Evolutionary conservation across 805 yeast species (phyloP).

Genomic region (Zygoascus flipseniorum): DNA sequence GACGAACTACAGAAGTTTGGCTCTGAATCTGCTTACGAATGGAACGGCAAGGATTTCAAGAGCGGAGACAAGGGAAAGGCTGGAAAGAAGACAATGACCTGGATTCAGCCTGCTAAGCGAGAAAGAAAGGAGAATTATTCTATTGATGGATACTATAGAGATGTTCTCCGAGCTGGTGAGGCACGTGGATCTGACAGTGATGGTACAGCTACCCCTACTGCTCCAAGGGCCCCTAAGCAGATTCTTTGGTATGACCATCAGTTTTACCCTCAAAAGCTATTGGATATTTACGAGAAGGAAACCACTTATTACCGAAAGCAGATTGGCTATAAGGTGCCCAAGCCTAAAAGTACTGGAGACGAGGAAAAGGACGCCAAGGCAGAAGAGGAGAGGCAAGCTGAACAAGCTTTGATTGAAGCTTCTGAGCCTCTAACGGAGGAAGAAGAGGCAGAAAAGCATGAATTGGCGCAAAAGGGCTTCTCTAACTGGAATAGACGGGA

Average conservation of each 20-base stretch:
- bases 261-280: constrained; percentile 70
- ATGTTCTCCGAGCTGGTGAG: constrained; percentile 40
- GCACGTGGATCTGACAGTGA: constrained; percentile 4
- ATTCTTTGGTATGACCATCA: constrained; percentile 82
- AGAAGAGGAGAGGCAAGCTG: constrained; percentile 41
- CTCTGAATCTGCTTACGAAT: constrained; percentile 85
- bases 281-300: constrained; percentile 73
- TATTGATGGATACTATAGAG: constrained; percentile 80
- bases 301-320: constrained; percentile 66
- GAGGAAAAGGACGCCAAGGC: constrained; percentile 34
- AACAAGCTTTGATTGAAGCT: constrained; percentile 64
- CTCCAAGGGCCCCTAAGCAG: constrained; percentile 81
- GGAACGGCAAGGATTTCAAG: constrained; percentile 90
- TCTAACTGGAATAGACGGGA: constrained; percentile 82
- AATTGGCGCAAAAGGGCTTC: constrained; percentile 58
- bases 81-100: constrained; percentile 27
- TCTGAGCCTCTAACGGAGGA: constrained; percentile 71
- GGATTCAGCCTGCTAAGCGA: constrained; percentile 77
- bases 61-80: constrained; percentile 28
- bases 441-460: constrained; percentile 63
- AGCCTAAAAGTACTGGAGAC: constrained; percentile 44
- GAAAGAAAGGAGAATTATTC: constrained; percentile 55
- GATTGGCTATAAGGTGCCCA: constrained; percentile 54
- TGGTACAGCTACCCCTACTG: constrained; percentile 20
- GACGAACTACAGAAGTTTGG: constrained; percentile 92